Conservation (phyloP, 768 basidiomycete genomes). For the Lactarius tabidus region DNA sequence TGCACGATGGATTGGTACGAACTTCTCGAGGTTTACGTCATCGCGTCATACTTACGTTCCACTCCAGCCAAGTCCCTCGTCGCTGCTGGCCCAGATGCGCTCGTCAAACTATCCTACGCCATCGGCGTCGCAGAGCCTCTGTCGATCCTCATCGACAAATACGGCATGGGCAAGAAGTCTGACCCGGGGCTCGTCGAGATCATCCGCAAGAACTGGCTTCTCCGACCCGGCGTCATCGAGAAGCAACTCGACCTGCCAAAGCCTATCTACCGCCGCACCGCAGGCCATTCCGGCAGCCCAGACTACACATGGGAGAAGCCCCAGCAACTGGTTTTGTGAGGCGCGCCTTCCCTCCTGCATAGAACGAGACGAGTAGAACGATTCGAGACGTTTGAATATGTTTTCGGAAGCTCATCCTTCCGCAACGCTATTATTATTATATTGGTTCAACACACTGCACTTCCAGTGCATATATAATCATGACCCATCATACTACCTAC, state of each 20-base stretch:
- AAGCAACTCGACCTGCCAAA: constrained; percentile 88
- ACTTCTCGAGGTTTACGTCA: constrained; percentile 13
- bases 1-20: constrained; percentile 91
- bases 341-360: not conserved
- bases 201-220: constrained; percentile 93
- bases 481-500: constrained; percentile 9
- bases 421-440: constrained; percentile 45
- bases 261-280: constrained; percentile 92
- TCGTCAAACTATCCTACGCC: constrained; percentile 97
- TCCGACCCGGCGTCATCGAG: constrained; percentile 93
- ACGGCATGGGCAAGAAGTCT: constrained; percentile 90
- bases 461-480: constrained; percentile 17
- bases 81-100: constrained; percentile 79
- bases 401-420: constrained; percentile 93
- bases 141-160: constrained; percentile 96
- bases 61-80: constrained; percentile 87
- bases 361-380: not conserved
- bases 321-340: constrained; percentile 82
- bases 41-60: constrained; percentile 1
- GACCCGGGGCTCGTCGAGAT: constrained; percentile 88
- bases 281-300: constrained; percentile 94
- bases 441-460: constrained; percentile 21
- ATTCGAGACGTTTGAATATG: no score
- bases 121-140: constrained; percentile 99
- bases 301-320: constrained; percentile 94